Evolutionary conservation across 352 stramenopile species (phyloP).

Genomic region (Phytophthora fragariaefolia): DNA sequence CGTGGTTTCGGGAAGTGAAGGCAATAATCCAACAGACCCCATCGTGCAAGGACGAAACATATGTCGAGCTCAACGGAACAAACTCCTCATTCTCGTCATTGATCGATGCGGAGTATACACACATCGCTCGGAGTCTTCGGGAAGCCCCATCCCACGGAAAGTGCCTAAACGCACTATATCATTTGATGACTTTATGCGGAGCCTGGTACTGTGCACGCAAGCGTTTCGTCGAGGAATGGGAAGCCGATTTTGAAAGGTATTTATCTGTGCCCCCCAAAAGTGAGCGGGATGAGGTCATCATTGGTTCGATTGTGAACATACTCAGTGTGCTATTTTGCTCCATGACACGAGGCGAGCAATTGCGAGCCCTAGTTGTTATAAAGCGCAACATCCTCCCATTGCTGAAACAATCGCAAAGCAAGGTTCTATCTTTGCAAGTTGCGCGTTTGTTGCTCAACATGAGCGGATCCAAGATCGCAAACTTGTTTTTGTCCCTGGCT

Average conservation of each 20-base stretch:
- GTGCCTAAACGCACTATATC: slow-evolving; percentile 73
- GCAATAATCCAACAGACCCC: slow-evolving; percentile 8
- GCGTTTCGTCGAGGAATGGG: slow-evolving; percentile 45
- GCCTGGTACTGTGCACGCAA: slow-evolving; percentile 29
- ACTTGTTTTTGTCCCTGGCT: slow-evolving; percentile 68
- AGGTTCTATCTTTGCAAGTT: slow-evolving; percentile 43
- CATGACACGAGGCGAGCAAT: slow-evolving; percentile 46
- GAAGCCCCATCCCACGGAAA: slow-evolving; percentile 58
- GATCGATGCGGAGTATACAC: slow-evolving; percentile 29
- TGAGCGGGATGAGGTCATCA: slow-evolving; percentile 64
- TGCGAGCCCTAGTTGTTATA: slow-evolving; percentile 55
- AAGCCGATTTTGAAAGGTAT: slow-evolving; percentile 55
- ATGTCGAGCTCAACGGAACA: too few relatives aligned
- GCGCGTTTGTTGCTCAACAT: slow-evolving; percentile 57
- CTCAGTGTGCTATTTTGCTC: slow-evolving; percentile 44
- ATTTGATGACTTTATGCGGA: slow-evolving; percentile 49
- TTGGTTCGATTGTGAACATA: slow-evolving; percentile 48
- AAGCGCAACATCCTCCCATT: slow-evolving; percentile 64
- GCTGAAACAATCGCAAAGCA: slow-evolving; percentile 41
- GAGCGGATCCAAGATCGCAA: slow-evolving; percentile 45
- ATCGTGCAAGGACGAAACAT: too few relatives aligned
- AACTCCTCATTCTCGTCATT: neutral
- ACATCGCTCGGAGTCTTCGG: slow-evolving; percentile 41
- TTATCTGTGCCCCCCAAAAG: slow-evolving; percentile 45
- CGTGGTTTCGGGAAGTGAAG: slow-evolving; percentile 34